Percentiles rank a stretch among this genome's conserved stretches.
phyloP scores from a whole-genome alignment of 441 rosid species.

The Croton laevigatus region DNA sequence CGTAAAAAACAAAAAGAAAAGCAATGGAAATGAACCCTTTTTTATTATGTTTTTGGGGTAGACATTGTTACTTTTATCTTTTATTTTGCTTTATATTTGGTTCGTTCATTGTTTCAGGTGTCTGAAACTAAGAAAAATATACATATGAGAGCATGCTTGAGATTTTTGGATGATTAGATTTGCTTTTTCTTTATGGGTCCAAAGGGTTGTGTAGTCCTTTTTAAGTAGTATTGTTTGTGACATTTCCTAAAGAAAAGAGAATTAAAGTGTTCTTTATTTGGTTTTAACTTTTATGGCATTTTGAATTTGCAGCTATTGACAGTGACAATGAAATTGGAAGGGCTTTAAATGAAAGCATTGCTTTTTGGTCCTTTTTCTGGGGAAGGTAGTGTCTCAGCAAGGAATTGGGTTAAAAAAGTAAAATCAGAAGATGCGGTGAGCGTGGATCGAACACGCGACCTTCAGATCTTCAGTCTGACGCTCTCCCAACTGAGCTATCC shows the following conservation, averaged over 20 bases:
- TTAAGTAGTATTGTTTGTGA: background rate
- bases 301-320: background rate
- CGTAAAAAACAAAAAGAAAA: background rate
- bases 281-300: too few relatives aligned
- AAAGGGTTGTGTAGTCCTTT: background rate
- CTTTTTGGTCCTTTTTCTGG: too few relatives aligned
- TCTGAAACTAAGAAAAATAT: background rate
- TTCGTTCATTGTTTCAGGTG: background rate
- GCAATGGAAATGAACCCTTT: background rate
- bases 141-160: background rate
- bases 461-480: slow-evolving; percentile 88
- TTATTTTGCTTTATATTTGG: background rate
- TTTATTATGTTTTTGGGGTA: background rate
- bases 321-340: too few relatives aligned
- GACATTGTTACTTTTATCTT: background rate
- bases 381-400: too few relatives aligned
- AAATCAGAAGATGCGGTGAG: background rate
- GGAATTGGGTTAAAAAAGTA: too few relatives aligned
- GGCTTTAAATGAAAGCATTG: too few relatives aligned
- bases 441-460: slow-evolving; percentile 72
- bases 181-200: background rate
- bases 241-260: too few relatives aligned
- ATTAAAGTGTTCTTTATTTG: background rate
- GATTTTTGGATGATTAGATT: background rate
- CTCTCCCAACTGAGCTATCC: slow-evolving; percentile 90